Evolutionary conservation across 2,329 filamentous ascomycete genomes (phyloP), one percentile per base, ranked within the genome.

Genomic region (Trichoderma oligosporum): DNA sequence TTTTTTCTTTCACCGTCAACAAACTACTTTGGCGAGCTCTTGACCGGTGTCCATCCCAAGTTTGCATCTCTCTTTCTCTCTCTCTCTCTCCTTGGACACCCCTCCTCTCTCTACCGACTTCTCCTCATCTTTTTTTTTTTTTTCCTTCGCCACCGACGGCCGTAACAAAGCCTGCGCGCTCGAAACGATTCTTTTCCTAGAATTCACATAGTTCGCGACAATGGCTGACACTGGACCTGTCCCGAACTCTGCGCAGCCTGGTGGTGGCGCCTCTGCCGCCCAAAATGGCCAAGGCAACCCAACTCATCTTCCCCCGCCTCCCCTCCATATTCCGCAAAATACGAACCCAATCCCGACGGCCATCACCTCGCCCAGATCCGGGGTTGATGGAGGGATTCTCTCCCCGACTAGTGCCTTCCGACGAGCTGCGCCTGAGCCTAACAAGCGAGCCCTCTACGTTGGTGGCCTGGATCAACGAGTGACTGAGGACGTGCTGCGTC

Each of bases 391-490:
- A 67, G 74, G 78, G 62, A 83, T 96, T 70, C 86, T 94, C 81
- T 97, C 94, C 55, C 92, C 94, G 9, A 88, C 86, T 68, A 91
- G 87, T 67, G 87, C 87, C 62, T 94, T 90, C 70, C 88, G 94
- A 67, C 91, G 94, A 70, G 89, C 92, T 60, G 94, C 94, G 52
- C 94, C 94, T 56, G 94, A 99, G 79, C 94, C 94, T 62, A 99
- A 99, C 80, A 99, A 99, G 84, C 85, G 94, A 70, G 94, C 94
- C 58, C 79, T 99, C 61, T 99, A 99, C 69, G 90, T 99, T 59
- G 94, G 94, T 62, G 94, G 94, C 56, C 79, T 99, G 65, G 94
- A 99, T 72, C 91, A 92, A 67, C 85, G 94, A 64, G 93, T 97
- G 61, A 97, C 93, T 29, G 93, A 97, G 75, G 93, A 97, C 70